Percentiles rank a stretch among this genome's conserved stretches.
These are phyloP conservation scores for Trametes villosa DNA, from an alignment of 768 basidiomycete genomes.

Conservation along the genomic window DNA sequence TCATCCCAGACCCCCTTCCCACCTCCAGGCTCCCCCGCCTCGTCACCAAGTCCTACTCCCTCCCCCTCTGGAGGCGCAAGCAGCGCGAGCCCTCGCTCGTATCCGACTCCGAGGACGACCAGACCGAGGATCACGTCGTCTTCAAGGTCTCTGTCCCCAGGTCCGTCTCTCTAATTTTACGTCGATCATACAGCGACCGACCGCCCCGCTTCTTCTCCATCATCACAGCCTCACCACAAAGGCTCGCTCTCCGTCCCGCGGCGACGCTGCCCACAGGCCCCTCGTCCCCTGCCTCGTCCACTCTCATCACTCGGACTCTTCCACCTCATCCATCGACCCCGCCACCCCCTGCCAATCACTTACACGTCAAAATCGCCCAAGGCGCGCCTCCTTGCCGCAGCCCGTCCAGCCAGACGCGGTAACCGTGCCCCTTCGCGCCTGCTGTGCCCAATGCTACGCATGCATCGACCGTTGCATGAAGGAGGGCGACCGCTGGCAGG, in stretches of 20 bases:
- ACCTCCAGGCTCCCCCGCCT: constrained; percentile 52
- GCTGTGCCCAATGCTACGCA: constrained; percentile 65
- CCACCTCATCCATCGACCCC: constrained; percentile 20
- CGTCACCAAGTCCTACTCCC: constrained; percentile 65
- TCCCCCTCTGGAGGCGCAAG: constrained; percentile 68
- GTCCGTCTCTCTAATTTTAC: constrained; percentile 40
- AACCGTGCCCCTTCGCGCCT: constrained; percentile 72
- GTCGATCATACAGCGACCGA: constrained; percentile 5
- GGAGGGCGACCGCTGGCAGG: constrained; percentile 63
- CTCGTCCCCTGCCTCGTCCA: constrained; percentile 59
- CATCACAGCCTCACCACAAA: constrained; percentile 26
- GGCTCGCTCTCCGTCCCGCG: constrained; percentile 43
- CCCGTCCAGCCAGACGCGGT: constrained; percentile 36
- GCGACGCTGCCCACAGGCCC: constrained; percentile 37
- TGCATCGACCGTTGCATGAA: constrained; percentile 60
- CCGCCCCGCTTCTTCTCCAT: not conserved
- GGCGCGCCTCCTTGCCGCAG: constrained; percentile 21
- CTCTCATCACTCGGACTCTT: constrained; percentile 44
- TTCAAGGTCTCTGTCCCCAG: constrained; percentile 67
- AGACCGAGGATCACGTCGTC: constrained; percentile 51
- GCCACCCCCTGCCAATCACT: not conserved
- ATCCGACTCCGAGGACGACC: constrained; percentile 26
- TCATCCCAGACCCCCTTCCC: constrained; percentile 63
- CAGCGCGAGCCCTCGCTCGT: constrained; percentile 26
- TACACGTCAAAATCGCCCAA: constrained; percentile 22